A percentile compares a stretch with the other conserved stretches of the same genome.
phyloP scores from a whole-genome alignment of 768 basidiomycete genomes.

The Xerocomus brunneocitrinus region DNA sequence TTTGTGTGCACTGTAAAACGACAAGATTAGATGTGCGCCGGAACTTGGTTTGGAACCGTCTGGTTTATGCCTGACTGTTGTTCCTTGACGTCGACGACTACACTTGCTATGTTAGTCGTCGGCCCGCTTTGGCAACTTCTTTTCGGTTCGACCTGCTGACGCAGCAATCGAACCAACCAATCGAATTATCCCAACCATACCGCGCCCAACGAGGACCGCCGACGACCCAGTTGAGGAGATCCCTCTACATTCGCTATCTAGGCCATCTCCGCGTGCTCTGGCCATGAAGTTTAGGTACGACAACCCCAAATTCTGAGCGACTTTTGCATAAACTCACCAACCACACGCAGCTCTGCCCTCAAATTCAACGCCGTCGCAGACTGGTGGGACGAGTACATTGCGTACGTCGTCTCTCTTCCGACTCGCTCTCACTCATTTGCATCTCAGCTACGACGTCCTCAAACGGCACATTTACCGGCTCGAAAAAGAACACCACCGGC shows the following conservation, averaged over 20 bases:
- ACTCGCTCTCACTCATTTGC: background rate
- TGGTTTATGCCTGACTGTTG: background rate
- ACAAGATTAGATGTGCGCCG: too few species aligned
- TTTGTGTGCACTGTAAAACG: background rate
- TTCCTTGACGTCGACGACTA: background rate
- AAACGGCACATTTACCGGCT: constrained; percentile 85
- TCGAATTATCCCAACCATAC: constrained; percentile 6
- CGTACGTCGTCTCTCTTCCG: constrained; percentile 43
- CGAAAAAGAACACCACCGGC: constrained; percentile 66
- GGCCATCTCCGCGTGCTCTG: constrained; percentile 2
- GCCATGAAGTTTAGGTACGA: constrained; percentile 37
- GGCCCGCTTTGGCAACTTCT: background rate
- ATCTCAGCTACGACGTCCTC: constrained; percentile 69
- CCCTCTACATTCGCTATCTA: constrained; percentile 16
- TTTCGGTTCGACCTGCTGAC: background rate
- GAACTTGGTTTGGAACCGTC: too few species aligned
- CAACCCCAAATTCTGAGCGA: background rate
- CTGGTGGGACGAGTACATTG: constrained; percentile 91
- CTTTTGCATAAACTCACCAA: background rate
- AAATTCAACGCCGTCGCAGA: constrained; percentile 90
- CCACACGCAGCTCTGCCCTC: constrained; percentile 58
- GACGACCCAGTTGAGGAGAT: constrained; percentile 21
- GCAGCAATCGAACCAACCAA: background rate
- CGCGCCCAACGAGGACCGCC: constrained; percentile 5
- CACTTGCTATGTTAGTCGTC: background rate